Base-by-base conservation (phyloP, 352 stramenopile genomes). In the Globisporangium cystogenes region DNA sequence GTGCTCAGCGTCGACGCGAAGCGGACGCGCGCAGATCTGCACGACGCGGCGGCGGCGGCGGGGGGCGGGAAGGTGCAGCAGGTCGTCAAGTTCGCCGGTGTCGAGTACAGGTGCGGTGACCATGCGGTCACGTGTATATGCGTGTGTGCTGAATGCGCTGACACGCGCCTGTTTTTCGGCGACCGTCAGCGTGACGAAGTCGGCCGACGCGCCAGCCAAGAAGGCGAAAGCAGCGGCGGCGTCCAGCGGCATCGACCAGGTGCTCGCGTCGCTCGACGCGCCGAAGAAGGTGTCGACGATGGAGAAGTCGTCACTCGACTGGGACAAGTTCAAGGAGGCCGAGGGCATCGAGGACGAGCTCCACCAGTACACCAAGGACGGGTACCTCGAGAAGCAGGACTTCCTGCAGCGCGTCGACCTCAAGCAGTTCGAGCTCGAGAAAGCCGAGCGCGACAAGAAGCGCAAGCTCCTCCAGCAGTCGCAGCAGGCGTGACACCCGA, bases 361-460 rank as follows among this genome's bases (percentile, higher is more conserved):
- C 15, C 74, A 86, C 33, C 91, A 97, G 48, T 83, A 94, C 70
- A 95, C 83, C 7, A 98, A 98, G 61, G 83, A 97, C 59, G 95
- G 88, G 58, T 98, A 94, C 69, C 75, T 98, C 50, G 93, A 97
- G 53, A 98, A 98, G 64, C 91, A 98, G 57, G 88, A 98, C 60
- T 98, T 98, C 68, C 76, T 98, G 41, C 72, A 92, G 49, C 82
- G 88, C 21, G 67, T 97, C 21, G 88, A 97, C 56, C 56, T 78
- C 40, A 92, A 93, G 29, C 80, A 85, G 42, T 97, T 96, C 49
- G 88, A 97, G 59, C 80, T 95, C 16, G 88, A 96, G 46, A 94
- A 93, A 51, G 81, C 85, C 2, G 85, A 93, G 53, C 79, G 87
- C 5, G 88, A 96, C 41, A 80, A 79, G 33, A 69, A 87, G 46